Evolutionary conservation across 345 rosid species (phyloP).

Genomic region (Lepidium aucheri): DNA sequence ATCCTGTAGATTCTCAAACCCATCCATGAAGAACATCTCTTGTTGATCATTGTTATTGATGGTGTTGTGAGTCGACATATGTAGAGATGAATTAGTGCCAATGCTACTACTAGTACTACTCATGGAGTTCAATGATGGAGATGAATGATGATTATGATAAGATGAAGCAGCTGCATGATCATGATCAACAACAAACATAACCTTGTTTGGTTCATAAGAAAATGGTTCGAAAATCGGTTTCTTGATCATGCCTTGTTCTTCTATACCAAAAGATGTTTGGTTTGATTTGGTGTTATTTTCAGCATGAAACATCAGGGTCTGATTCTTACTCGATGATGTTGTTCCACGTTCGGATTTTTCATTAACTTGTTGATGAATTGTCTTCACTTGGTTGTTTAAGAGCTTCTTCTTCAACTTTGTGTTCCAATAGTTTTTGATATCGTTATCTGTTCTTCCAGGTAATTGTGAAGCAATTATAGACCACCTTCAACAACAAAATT

Average conservation of each 20-base stretch:
- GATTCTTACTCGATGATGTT: not conserved
- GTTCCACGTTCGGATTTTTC: not conserved
- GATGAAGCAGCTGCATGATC: conserved; percentile 5
- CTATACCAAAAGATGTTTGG: conserved; percentile 8
- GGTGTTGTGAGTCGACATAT: not conserved
- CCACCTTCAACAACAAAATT: conserved; percentile 20
- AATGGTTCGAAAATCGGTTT: not conserved
- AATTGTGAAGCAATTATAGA: conserved; percentile 28
- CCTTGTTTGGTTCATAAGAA: conserved; percentile 5
- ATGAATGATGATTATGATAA: conserved; percentile 4
- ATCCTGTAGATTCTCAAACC: conserved; percentile 4
- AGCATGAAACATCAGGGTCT: not conserved
- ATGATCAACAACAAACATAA: not conserved
- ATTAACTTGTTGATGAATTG: conserved; percentile 16
- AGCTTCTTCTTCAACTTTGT: conserved; percentile 24
- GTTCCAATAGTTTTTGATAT: conserved; percentile 30
- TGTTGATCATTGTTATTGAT: conserved; percentile 10
- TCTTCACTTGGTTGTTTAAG: conserved; percentile 15
- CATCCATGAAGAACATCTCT: conserved; percentile 14
- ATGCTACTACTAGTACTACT: conserved; percentile 12
- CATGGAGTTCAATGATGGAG: conserved; percentile 16
- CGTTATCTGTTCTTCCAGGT: conserved; percentile 31
- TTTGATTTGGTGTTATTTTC: not conserved
- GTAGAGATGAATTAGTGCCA: conserved; percentile 9
- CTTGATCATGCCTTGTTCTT: conserved; percentile 17